Evolutionary conservation across 2,329 filamentous ascomycete genomes (phyloP), one percentile per base, ranked within the genome.

Genomic region (Purpureocillium takamizusanense): DNA sequence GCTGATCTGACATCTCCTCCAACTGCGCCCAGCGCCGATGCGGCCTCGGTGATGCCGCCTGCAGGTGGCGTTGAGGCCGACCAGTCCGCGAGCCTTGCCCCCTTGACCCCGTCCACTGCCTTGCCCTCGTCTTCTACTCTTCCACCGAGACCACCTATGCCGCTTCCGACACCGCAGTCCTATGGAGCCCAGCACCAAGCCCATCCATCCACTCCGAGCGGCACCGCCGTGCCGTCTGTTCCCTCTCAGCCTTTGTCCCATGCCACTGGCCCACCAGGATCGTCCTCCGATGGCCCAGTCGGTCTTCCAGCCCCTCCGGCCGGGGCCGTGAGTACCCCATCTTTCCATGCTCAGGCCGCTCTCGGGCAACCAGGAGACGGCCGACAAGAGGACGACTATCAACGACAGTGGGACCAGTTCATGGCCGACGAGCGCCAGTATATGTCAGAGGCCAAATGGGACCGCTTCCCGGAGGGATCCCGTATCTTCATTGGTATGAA

Each of bases 401-500:
- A 86, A 53, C 74, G 74, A 50, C 69, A 72, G 35, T 90, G 85
- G 63, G 83, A 88, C 41, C 69, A 74, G 11, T 90, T 89, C 54
- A 63, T 86, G 40, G 69, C 73, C 31, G 78, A 87, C 47, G 86
- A 90, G 60, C 73, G 81, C 44, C 74, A 73, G 47, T 86, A 86
- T 57, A 83, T 87, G 49, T 76, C 78, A 0, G 83, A 89, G 52
- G 84, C 81, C 23, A 78, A 83, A 51, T 90, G 85, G 85, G 83
- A 89, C 51, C 76, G 79, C 45, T 90, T 90, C 52, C 85, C 86
- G 0, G 70, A 79, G 37, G 82, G 81, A 4, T 88, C 84, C 14
- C 73, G 86, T 43, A 71, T 92, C 37, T 90, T 90, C 54, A 86
- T 92, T 56, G 86, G 85, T 86, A 70, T 56, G 74, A 54, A 34